phyloP scores from a whole-genome alignment of 2,329 filamentous ascomycete species.

The Penicillium glabrum region DNA sequence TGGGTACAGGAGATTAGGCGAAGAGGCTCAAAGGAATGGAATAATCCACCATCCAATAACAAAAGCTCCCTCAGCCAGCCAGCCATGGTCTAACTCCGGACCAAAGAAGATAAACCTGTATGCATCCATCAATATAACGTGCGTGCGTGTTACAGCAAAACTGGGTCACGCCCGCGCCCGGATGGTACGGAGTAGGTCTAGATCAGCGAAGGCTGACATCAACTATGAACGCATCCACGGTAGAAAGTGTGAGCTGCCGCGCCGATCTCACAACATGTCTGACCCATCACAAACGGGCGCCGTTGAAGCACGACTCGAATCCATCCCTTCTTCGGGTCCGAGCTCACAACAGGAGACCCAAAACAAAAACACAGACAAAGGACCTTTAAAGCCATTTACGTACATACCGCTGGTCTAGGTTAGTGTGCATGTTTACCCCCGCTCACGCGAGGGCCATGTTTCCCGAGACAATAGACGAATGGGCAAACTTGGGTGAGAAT shows the following conservation, averaged over 20 bases:
- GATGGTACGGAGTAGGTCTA: constrained; percentile 1
- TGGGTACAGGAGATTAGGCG: not conserved
- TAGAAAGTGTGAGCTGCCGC: not conserved
- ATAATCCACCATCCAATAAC: not conserved
- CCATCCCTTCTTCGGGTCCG: not conserved
- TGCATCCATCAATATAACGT: not conserved
- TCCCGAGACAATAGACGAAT: constrained; percentile 1
- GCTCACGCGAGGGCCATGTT: not conserved
- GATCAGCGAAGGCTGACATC: constrained; percentile 8
- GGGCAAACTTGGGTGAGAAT: not conserved
- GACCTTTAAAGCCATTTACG: not conserved
- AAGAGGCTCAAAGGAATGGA: not conserved
- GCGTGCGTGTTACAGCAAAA: not conserved
- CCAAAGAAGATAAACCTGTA: not conserved
- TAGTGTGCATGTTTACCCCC: not conserved
- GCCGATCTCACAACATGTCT: not conserved
- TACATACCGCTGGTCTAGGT: not conserved
- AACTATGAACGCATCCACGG: constrained; percentile 11
- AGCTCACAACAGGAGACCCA: not conserved
- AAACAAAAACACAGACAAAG: not conserved
- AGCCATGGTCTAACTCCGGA: not conserved
- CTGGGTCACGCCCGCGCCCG: not conserved
- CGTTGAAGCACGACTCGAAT: not conserved
- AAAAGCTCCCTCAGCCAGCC: not conserved
- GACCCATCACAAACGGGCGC: not conserved